Evolutionary conservation across 768 basidiomycete species (phyloP).

Genomic region (Naganishia kalamii): DNA sequence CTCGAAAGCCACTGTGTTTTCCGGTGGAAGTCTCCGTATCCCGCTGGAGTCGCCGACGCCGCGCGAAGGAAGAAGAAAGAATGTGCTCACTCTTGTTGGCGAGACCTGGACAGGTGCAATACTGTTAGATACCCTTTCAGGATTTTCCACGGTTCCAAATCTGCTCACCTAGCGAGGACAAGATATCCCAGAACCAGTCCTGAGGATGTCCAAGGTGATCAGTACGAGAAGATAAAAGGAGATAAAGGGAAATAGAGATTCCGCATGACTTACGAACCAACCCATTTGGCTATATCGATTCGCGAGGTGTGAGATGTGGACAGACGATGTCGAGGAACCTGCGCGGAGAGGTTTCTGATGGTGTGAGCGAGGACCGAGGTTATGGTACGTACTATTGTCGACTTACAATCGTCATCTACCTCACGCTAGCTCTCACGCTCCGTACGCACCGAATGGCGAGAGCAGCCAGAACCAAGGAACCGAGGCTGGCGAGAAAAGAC

Average conservation of each 20-base stretch:
- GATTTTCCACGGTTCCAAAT: slow-evolving; percentile 5
- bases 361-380: too few species aligned
- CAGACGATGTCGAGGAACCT: not conserved
- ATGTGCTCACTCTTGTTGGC: slow-evolving; percentile 70
- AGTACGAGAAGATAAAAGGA: not conserved
- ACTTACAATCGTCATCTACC: too few species aligned
- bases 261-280: slow-evolving; percentile 6
- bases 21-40: not conserved
- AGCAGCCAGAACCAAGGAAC: too few species aligned
- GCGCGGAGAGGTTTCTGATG: too few species aligned
- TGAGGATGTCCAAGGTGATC: slow-evolving; percentile 11
- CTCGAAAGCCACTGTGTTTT: not conserved
- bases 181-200: slow-evolving; percentile 96
- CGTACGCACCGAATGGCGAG: too few species aligned
- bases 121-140: not conserved
- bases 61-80: not conserved
- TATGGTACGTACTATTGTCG: too few species aligned
- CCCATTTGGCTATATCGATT: not conserved
- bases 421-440: too few species aligned
- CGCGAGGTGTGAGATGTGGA: not conserved
- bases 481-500: too few species aligned
- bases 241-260: not conserved
- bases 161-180: slow-evolving; percentile 76
- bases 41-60: not conserved
- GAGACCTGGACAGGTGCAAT: slow-evolving; percentile 56